Percentiles rank a stretch among this genome's conserved stretches.
Conservation (phyloP, 192 early-diverging fungal genomes). For the Coemansia sp. region DNA sequence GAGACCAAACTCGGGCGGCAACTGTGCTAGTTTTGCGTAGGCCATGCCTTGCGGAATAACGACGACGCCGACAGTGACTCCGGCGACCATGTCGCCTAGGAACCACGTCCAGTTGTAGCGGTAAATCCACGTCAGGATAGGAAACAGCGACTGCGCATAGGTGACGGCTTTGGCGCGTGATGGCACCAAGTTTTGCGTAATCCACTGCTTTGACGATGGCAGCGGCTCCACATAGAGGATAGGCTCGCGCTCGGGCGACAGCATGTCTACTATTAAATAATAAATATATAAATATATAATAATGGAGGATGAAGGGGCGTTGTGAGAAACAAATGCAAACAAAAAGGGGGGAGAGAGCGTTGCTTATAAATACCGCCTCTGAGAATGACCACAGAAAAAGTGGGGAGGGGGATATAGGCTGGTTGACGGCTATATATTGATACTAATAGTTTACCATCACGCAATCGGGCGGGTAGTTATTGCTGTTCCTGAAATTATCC, state of each 20-base stretch:
- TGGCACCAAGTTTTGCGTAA: conserved; percentile 30
- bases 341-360: not conserved
- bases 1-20: conserved; percentile 74
- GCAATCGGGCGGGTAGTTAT: conserved; percentile 9
- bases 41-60: conserved; percentile 76
- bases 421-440: not conserved
- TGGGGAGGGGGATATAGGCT: not conserved
- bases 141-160: conserved; percentile 50
- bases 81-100: conserved; percentile 67
- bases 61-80: conserved; percentile 72
- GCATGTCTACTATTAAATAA: not conserved
- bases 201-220: conserved; percentile 45
- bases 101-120: conserved; percentile 65
- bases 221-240: conserved; percentile 44
- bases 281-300: not conserved
- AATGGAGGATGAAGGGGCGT: not conserved
- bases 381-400: not conserved
- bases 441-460: not conserved
- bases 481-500: not conserved
- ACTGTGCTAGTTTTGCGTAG: conserved; percentile 72
- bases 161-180: conserved; percentile 8
- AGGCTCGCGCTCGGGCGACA: conserved; percentile 13
- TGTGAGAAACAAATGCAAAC: not conserved
- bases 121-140: conserved; percentile 52
- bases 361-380: not conserved